Conservation (phyloP, 2,329 filamentous ascomycete species). For the Sporothrix euskadiensis region DNA sequence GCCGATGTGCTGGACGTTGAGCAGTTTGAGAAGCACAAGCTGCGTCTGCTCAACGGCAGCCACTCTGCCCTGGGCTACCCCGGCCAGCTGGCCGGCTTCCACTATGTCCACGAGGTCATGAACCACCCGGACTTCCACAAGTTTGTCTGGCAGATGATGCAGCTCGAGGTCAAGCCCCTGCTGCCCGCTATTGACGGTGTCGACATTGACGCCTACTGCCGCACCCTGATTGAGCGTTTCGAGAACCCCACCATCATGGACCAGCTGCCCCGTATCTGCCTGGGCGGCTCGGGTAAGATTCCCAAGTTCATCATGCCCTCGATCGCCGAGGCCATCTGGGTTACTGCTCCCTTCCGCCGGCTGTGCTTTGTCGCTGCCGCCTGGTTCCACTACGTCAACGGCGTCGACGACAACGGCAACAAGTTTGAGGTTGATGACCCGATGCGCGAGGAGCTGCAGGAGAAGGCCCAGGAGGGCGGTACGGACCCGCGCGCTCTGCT, state of each 20-base stretch:
- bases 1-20: constrained; percentile 54
- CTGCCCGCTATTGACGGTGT: constrained; percentile 53
- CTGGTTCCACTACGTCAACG: constrained; percentile 55
- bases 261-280: constrained; percentile 53
- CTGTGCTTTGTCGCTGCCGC: constrained; percentile 51
- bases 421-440: constrained; percentile 49
- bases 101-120: constrained; percentile 58
- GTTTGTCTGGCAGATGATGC: constrained; percentile 57
- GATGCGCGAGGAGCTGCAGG: constrained; percentile 50
- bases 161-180: constrained; percentile 55
- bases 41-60: constrained; percentile 55
- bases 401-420: constrained; percentile 51
- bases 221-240: constrained; percentile 56
- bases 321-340: constrained; percentile 50
- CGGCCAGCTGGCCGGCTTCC: constrained; percentile 53
- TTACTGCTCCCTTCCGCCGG: constrained; percentile 47
- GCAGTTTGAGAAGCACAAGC: constrained; percentile 58
- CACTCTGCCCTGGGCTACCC: constrained; percentile 56
- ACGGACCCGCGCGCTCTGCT: constrained; percentile 47
- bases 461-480: constrained; percentile 47
- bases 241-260: constrained; percentile 59
- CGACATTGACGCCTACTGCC: constrained; percentile 54
- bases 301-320: constrained; percentile 54
- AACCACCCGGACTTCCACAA: constrained; percentile 49
- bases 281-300: constrained; percentile 56